These are phyloP conservation scores for Parastagonospora nodorum DNA, from an alignment of 2,329 filamentous ascomycete species.

Conservation along the genomic window DNA sequence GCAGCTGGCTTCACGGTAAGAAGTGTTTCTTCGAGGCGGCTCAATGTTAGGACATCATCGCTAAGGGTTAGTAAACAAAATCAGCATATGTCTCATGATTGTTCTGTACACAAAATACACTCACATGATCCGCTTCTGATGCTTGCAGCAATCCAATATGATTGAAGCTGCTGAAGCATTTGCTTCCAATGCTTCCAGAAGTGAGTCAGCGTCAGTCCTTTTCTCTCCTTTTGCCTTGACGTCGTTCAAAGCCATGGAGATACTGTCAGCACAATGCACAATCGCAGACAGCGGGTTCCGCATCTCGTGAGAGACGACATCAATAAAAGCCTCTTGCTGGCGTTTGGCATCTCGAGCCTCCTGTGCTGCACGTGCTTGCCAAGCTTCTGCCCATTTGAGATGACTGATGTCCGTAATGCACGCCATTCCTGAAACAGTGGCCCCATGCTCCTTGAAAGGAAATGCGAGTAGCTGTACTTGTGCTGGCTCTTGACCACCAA, in stretches of 20 bases:
- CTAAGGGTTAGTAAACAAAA: no score
- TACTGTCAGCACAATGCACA: slow-evolving; percentile 49
- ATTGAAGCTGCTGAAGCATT: slow-evolving; percentile 42
- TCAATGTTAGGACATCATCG: slow-evolving; percentile 52
- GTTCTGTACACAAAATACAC: no score
- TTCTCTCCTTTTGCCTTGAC: slow-evolving; percentile 1
- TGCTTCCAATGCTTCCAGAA: slow-evolving; percentile 20
- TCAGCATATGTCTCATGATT: no score
- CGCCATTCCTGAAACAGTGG: slow-evolving; percentile 35
- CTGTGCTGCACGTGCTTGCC: slow-evolving; percentile 37
- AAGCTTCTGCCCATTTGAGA: slow-evolving; percentile 41
- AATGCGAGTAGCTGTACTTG: slow-evolving; percentile 30
- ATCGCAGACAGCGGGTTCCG: slow-evolving; percentile 50
- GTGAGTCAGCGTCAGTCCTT: slow-evolving; percentile 16
- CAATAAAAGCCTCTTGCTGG: slow-evolving; percentile 42
- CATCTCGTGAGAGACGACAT: slow-evolving; percentile 49
- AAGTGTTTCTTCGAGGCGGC: slow-evolving; percentile 50
- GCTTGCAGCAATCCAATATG: slow-evolving; percentile 50
- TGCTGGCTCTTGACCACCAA: slow-evolving; percentile 24
- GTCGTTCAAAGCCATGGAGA: slow-evolving; percentile 38
- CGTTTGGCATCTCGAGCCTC: slow-evolving; percentile 41
- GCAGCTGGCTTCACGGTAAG: slow-evolving; percentile 46
- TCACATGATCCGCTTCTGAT: slow-evolving; percentile 50
- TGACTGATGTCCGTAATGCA: slow-evolving; percentile 41
- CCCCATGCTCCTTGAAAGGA: slow-evolving; percentile 27